A percentile compares a stretch with the other conserved stretches of the same genome.
Conservation (phyloP, 768 basidiomycete genomes). For the Kwoniella europaea region DNA sequence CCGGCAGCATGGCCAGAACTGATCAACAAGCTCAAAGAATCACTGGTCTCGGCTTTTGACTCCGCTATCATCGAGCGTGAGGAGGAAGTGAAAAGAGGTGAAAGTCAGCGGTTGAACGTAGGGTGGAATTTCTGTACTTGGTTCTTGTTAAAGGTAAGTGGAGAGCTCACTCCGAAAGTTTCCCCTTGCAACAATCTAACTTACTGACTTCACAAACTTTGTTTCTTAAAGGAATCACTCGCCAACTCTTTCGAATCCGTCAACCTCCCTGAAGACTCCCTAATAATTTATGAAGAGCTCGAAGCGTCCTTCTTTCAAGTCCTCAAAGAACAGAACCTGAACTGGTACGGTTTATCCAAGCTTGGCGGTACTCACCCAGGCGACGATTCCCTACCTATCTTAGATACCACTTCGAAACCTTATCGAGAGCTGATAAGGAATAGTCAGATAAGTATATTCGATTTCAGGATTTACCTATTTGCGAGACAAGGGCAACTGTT, state of each 20-base stretch:
- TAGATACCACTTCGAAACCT: slow-evolving; percentile 78
- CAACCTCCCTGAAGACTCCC: slow-evolving; percentile 84
- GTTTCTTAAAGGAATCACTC: slow-evolving; percentile 75
- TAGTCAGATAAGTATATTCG: slow-evolving; percentile 90
- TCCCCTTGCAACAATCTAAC: no score
- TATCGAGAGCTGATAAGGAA: slow-evolving; percentile 87
- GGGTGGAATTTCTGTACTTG: slow-evolving; percentile 99
- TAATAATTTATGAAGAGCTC: slow-evolving; percentile 86
- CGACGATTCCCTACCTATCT: slow-evolving; percentile 80
- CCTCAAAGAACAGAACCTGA: slow-evolving; percentile 63
- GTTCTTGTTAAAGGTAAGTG: slow-evolving; percentile 83
- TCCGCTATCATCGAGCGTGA: slow-evolving; percentile 75
- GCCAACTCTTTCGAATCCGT: slow-evolving; percentile 91
- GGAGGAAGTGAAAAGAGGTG: slow-evolving; percentile 87
- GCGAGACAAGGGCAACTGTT: slow-evolving; percentile 81
- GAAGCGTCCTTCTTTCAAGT: slow-evolving; percentile 74
- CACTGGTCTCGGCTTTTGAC: slow-evolving; percentile 82
- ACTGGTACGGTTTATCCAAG: slow-evolving; percentile 79
- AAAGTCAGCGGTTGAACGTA: slow-evolving; percentile 85
- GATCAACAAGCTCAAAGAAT: slow-evolving; percentile 86
- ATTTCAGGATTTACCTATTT: slow-evolving; percentile 88
- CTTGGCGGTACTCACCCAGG: slow-evolving; percentile 71
- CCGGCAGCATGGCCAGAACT: slow-evolving; percentile 87
- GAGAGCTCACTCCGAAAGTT: slow-evolving; percentile 23
- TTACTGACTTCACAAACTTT: no score